Percentiles rank a stretch among this genome's conserved stretches.
These are phyloP conservation scores for Diaporthe citriasiana DNA, from an alignment of 2,329 filamentous ascomycete genomes.

Conservation along the genomic window DNA sequence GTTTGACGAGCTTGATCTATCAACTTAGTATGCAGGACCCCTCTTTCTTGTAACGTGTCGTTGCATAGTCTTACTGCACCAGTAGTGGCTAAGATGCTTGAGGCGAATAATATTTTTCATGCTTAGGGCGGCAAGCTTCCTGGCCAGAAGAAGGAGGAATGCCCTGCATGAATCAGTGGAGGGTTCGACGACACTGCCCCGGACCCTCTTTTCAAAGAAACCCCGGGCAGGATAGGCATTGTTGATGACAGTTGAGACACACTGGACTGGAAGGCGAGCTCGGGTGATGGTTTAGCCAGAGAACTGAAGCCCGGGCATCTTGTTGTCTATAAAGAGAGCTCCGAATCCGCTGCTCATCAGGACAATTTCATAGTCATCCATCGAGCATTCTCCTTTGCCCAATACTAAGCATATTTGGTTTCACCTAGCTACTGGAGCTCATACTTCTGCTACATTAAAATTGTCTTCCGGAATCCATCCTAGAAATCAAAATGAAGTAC, in stretches of 20 bases:
- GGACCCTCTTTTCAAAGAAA: not conserved
- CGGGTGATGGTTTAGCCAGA: not conserved
- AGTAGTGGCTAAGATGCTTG: not conserved
- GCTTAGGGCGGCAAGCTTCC: not conserved
- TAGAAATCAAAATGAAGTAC: not conserved
- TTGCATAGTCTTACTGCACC: not conserved
- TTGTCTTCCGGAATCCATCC: too few species aligned
- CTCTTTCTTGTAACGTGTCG: not conserved
- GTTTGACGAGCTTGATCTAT: not conserved
- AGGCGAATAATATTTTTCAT: not conserved
- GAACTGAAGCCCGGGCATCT: not conserved
- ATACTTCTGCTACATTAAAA: too few species aligned
- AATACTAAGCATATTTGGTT: not conserved
- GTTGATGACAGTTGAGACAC: not conserved
- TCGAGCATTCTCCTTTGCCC: not conserved
- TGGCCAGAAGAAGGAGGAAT: not conserved
- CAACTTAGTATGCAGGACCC: not conserved
- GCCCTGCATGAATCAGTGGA: not conserved
- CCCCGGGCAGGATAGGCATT: not conserved
- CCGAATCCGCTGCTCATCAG: constrained; percentile 1
- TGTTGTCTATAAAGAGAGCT: constrained; percentile 1
- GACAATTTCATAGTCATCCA: not conserved
- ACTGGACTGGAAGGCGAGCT: not conserved
- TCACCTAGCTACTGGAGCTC: too few species aligned
- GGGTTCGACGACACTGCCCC: not conserved